Evolutionary conservation across 306 rosid species (phyloP).

Genomic region (Sesbania bispinosa): DNA sequence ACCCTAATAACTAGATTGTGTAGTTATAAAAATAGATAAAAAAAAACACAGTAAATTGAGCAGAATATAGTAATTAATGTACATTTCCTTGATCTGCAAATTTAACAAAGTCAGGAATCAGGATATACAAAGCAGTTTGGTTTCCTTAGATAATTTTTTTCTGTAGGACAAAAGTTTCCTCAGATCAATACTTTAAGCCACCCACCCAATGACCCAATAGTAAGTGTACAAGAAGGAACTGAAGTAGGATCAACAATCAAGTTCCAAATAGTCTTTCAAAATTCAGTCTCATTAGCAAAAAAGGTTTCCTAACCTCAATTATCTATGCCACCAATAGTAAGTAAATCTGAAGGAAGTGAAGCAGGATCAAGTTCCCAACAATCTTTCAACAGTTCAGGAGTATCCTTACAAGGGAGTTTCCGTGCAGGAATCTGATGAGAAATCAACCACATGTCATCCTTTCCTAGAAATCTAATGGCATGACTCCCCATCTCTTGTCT

Average conservation of each 20-base stretch:
- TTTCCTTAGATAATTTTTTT: not conserved
- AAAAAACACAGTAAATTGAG: not conserved
- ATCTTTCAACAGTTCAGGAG: constrained; percentile 52
- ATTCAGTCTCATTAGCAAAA: constrained; percentile 39
- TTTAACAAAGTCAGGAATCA: constrained; percentile 11
- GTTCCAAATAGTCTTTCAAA: constrained; percentile 53
- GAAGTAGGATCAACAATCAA: constrained; percentile 65
- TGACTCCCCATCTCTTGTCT: constrained; percentile 67
- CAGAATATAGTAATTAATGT: constrained; percentile 7
- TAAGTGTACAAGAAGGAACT: constrained; percentile 49
- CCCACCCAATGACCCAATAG: no score
- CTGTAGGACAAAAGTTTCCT: not conserved
- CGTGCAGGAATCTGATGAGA: constrained; percentile 90
- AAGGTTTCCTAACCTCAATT: constrained; percentile 40
- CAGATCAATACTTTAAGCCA: constrained; percentile 1
- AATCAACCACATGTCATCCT: constrained; percentile 47
- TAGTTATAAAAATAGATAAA: not conserved
- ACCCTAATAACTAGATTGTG: not conserved
- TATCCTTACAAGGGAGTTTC: constrained; percentile 58
- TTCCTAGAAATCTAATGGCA: constrained; percentile 64
- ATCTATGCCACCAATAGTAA: constrained; percentile 35
- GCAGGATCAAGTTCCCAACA: constrained; percentile 99
- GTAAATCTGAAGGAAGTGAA: constrained; percentile 79
- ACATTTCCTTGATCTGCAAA: constrained; percentile 17
- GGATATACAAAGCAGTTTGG: constrained; percentile 24